These are phyloP conservation scores for Acer campestre DNA, from an alignment of 345 rosid species.

Conservation along the genomic window DNA sequence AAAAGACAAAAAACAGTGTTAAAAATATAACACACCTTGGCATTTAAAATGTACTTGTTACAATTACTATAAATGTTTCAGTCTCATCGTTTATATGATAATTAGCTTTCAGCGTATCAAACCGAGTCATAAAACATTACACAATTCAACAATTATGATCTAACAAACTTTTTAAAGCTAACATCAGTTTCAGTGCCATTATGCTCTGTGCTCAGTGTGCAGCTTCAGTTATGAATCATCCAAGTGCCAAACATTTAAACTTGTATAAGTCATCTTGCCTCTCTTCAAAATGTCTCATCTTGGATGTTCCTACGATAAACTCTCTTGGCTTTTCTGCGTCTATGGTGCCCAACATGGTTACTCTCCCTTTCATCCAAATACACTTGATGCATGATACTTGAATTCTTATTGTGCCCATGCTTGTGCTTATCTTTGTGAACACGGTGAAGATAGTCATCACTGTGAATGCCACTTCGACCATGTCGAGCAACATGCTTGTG, in stretches of 20 bases:
- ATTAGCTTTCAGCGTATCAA: background rate
- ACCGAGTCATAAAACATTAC: background rate
- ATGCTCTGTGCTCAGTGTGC: slow-evolving; percentile 7
- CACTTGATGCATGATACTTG: slow-evolving; percentile 29
- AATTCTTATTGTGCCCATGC: slow-evolving; percentile 47
- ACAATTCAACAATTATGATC: too few species aligned
- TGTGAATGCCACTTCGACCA: slow-evolving; percentile 36
- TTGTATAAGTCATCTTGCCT: slow-evolving; percentile 1
- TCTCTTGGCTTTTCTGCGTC: slow-evolving; percentile 28
- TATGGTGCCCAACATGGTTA: slow-evolving; percentile 33
- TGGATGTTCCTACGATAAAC: slow-evolving; percentile 20
- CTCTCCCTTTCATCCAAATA: slow-evolving; percentile 35
- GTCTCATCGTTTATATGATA: slow-evolving; percentile 10
- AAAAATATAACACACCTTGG: slow-evolving; percentile 1
- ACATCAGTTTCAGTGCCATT: background rate
- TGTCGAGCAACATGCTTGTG: slow-evolving; percentile 42
- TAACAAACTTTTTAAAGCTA: background rate
- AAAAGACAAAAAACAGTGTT: background rate
- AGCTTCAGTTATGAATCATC: slow-evolving; percentile 20
- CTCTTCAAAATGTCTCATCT: slow-evolving; percentile 1
- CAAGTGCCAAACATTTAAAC: slow-evolving; percentile 18
- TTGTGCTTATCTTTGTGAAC: slow-evolving; percentile 52
- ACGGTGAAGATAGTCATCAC: slow-evolving; percentile 48
- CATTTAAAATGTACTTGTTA: slow-evolving; percentile 10
- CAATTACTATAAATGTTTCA: slow-evolving; percentile 17